These are phyloP conservation scores for Trichoderma semiorbis DNA, from an alignment of 2,329 filamentous ascomycete species.

Conservation along the genomic window DNA sequence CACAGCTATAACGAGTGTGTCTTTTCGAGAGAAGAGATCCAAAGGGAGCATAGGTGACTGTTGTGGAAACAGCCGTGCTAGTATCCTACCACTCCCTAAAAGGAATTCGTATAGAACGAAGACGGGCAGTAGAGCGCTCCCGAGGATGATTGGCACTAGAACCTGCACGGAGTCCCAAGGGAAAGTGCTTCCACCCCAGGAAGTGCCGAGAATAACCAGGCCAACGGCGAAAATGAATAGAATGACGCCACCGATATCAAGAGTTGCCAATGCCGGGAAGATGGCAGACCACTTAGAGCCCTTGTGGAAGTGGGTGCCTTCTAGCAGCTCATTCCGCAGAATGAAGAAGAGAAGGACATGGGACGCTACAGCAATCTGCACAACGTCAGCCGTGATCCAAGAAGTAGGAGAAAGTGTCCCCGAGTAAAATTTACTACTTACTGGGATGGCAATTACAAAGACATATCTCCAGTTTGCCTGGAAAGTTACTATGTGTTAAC, in stretches of 20 bases:
- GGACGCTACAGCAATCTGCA: background rate
- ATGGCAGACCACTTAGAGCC: background rate
- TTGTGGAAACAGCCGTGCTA: background rate
- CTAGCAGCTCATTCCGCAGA: background rate
- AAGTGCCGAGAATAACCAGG: background rate
- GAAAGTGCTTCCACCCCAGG: background rate
- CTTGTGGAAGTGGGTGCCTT: background rate
- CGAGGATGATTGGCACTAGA: background rate
- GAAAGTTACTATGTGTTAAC: background rate
- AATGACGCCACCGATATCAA: background rate
- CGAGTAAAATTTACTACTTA: background rate
- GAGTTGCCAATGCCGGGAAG: background rate
- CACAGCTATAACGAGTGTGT: background rate
- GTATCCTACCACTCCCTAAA: background rate
- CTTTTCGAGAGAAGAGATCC: background rate
- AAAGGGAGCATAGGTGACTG: background rate
- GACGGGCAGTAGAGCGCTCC: background rate
- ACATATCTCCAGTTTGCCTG: background rate
- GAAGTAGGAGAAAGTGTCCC: background rate
- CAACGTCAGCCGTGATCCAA: background rate
- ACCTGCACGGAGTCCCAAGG: background rate
- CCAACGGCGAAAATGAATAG: background rate
- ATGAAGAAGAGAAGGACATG: background rate
- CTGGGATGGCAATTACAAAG: background rate
- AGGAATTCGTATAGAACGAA: background rate